Evolutionary conservation across 345 rosid species (phyloP), one percentile per base, ranked within the genome.

Genomic region (Carallia pectinifolia): DNA sequence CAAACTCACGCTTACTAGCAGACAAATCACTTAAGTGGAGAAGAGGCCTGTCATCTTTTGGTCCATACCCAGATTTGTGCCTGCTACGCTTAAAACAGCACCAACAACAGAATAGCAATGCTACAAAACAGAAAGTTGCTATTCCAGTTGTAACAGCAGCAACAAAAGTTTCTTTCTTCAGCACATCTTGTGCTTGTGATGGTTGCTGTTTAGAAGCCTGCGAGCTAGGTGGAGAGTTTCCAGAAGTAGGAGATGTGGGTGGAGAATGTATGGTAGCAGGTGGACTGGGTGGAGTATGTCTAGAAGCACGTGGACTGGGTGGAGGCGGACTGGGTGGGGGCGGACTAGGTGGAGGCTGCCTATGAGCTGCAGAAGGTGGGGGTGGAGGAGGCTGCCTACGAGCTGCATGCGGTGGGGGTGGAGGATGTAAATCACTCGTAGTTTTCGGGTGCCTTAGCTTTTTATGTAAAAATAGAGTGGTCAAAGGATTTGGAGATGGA

Each of bases 11-110:
- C 71, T 7, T 59, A 76, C 74, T 29, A 39, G 67, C 38, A 47
- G 64, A 67, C 12, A 63, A 38, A 39, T 63, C 73, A 48, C 36
- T 54, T 15, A 76, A 61, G 65, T 58, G 53, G 61, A 76, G 68
- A 38, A 76, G 76, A 67, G 80, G 80, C 54, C 61, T 71, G 4
- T 72, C 72, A 58, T 67, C 76, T 67, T 64, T 71, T 40, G 44
- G 27, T 55, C 61, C 67, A 18, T 65, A 39, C 18, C 10, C 9
- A 55, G 58, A 56, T 66, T 56, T 62, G 31, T 61, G 31, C 31
- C 48, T 58, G 6, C 61, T 48, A 13, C 60, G 47, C 65, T 53
- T 67, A 6, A 19, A 58, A 36, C 69, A 62, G 18, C 62, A 13
- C 72, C 80, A 71, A 66, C 76, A 71, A n/a, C 50, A 56, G 62